Evolutionary conservation across 2,329 filamentous ascomycete species (phyloP), one percentile per base, ranked within the genome.

Genomic region (Talaromyces sp.): DNA sequence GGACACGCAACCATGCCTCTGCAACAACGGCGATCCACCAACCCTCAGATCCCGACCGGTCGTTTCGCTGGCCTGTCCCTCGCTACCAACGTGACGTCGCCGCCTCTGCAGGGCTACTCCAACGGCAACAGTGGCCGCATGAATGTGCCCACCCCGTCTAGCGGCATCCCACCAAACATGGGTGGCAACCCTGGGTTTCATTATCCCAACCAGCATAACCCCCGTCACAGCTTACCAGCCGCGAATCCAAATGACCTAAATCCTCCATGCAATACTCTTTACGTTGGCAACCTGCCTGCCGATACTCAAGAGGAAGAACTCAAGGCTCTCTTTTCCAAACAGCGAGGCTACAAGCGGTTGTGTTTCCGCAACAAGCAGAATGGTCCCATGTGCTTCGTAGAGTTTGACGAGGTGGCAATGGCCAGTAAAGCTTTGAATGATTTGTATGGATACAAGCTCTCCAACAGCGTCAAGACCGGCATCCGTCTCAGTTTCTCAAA

Each of bases 321-420:
- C 60, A 98, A 98, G 77, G 86, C 89, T 25, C 84, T 97, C 71
- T 99, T 99, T 72, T 92, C 89, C 28, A 93, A 93, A 76, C 91
- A 96, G 74, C 88, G 93, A 55, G 95, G 95, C 3, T 99, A 97
- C 80, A 98, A 96, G 78, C 85, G 95, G 30, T 86, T 99, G 8
- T 96, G 92, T 72, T 96, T 97, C 81, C 86, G 93, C 36, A 96
- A 92, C 59, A 98, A 98, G 80, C 86, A 91, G 66, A 96, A 97
- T 68, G 93, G 93, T 0, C 93, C 93, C 1, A 98, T 98, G 93
- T 98, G 95, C 73, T 98, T 98, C 75, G 95, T 99, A 42, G 95
- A 99, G 75, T 99, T 98, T 68, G 93, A 98, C 70, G 93, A 97
- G 69, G 84, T 96, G 11, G 90, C 91, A 1, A 93, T 92, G 70